phyloP scores from a whole-genome alignment of 1,284 basidiomycete species.

The Irpex lacteus region DNA sequence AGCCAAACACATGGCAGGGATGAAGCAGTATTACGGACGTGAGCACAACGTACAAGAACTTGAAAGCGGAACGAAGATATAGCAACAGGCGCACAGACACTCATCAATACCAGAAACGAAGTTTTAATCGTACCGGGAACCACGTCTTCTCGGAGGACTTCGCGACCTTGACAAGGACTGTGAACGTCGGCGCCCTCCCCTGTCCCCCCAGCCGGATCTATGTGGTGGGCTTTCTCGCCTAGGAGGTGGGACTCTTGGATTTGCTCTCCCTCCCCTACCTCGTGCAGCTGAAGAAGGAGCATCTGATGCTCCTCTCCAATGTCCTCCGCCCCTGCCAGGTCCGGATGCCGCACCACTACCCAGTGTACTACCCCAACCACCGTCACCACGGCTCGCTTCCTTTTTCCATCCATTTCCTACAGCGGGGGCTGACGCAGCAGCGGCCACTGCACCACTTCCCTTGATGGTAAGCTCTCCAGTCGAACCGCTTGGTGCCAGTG shows the following conservation, averaged over 20 bases:
- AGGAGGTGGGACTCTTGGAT: slow-evolving; percentile 31
- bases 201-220: slow-evolving; percentile 35
- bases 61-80: neutral
- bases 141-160: slow-evolving; percentile 29
- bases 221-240: slow-evolving; percentile 37
- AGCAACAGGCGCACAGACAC: neutral
- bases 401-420: slow-evolving; percentile 36
- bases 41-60: neutral
- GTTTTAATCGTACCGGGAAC: slow-evolving; percentile 26
- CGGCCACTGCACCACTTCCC: slow-evolving; percentile 36
- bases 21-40: neutral
- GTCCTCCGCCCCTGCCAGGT: slow-evolving; percentile 52
- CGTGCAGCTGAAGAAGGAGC: slow-evolving; percentile 35
- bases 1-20: neutral
- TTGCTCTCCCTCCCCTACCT: slow-evolving; percentile 31
- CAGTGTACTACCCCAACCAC: slow-evolving; percentile 43
- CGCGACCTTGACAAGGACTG: slow-evolving; percentile 37
- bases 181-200: slow-evolving; percentile 36
- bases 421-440: slow-evolving; percentile 24
- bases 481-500: slow-evolving; percentile 38
- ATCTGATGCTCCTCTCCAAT: slow-evolving; percentile 66
- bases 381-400: slow-evolving; percentile 35
- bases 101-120: neutral
- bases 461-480: slow-evolving; percentile 43
- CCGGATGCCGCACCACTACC: slow-evolving; percentile 27